Conservation (phyloP, 306 rosid genomes). For the Lithocarpus polystachyus region DNA sequence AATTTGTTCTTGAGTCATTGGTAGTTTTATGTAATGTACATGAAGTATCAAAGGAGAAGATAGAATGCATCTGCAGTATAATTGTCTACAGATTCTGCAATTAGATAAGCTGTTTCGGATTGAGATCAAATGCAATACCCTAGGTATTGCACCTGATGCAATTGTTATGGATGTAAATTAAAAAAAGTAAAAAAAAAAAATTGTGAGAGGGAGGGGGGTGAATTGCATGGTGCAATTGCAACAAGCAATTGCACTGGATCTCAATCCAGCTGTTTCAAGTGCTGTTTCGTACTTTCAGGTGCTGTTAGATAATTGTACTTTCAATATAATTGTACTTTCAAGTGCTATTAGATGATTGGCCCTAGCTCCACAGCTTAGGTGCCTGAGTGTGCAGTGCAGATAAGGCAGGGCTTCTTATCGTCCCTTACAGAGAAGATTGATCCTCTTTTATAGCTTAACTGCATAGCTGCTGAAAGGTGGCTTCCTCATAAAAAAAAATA, state of each 20-base stretch:
- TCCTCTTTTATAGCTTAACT: background rate
- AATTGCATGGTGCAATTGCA: no score
- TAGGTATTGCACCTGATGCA: no score
- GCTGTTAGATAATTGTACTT: no score
- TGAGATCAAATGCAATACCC: background rate
- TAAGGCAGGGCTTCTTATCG: background rate
- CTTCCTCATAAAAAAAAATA: background rate
- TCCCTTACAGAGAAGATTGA: background rate
- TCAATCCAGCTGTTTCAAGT: no score
- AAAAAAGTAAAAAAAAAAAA: no score
- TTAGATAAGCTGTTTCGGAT: background rate
- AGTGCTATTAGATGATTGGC: background rate
- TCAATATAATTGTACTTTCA: no score
- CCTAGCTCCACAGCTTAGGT: background rate
- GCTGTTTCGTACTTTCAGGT: no score
- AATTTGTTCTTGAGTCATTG: background rate
- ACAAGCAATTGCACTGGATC: no score
- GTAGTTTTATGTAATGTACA: background rate
- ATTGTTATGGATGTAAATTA: no score
- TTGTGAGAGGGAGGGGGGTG: no score
- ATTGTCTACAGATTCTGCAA: background rate
- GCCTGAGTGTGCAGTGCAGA: background rate
- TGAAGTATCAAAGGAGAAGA: background rate
- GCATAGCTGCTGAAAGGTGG: background rate
- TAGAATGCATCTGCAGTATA: background rate